Evolutionary conservation across 495 filamentous ascomycete species (phyloP).

Genomic region (Arthonia radiata): DNA sequence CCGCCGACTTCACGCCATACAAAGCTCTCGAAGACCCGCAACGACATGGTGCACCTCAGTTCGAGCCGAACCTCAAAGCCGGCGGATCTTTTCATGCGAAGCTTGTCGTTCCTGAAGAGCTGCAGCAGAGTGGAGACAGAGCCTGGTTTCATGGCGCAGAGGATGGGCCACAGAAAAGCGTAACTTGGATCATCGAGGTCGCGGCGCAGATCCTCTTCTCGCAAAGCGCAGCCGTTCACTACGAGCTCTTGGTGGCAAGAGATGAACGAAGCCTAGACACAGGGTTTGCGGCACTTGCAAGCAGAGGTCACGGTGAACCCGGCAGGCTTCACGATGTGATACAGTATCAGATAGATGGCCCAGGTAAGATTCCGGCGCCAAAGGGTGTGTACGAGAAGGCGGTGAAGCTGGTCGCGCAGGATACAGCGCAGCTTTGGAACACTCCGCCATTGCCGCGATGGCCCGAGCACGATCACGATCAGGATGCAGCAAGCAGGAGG

Average conservation of each 20-base stretch:
- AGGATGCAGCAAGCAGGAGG: conserved; percentile 7
- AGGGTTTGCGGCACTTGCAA: conserved; percentile 24
- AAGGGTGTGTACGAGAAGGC: conserved; percentile 64
- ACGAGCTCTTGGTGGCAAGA: conserved; percentile 62
- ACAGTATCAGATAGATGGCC: conserved; percentile 2
- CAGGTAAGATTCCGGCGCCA: conserved; percentile 11
- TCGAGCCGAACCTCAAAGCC: conserved; percentile 88
- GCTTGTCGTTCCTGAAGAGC: conserved; percentile 49
- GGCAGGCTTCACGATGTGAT: conserved; percentile 45
- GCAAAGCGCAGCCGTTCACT: conserved; percentile 62
- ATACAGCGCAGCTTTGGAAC: conserved; percentile 77
- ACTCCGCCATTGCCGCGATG: conserved; percentile 52
- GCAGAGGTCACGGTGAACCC: conserved; percentile 24
- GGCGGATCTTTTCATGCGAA: conserved; percentile 60
- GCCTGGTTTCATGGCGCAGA: neutral
- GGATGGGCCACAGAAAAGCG: conserved; percentile 12
- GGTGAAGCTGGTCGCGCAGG: conserved; percentile 52
- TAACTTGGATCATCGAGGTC: conserved; percentile 81
- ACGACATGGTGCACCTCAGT: conserved; percentile 47
- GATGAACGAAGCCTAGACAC: conserved; percentile 60
- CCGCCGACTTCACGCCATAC: conserved; percentile 56
- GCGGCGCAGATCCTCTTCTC: conserved; percentile 84
- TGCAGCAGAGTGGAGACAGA: conserved; percentile 19
- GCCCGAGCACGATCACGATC: conserved; percentile 19
- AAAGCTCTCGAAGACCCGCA: conserved; percentile 36